These are phyloP conservation scores for Naganishia onofrii DNA, from an alignment of 768 basidiomycete species.

Conservation along the genomic window DNA sequence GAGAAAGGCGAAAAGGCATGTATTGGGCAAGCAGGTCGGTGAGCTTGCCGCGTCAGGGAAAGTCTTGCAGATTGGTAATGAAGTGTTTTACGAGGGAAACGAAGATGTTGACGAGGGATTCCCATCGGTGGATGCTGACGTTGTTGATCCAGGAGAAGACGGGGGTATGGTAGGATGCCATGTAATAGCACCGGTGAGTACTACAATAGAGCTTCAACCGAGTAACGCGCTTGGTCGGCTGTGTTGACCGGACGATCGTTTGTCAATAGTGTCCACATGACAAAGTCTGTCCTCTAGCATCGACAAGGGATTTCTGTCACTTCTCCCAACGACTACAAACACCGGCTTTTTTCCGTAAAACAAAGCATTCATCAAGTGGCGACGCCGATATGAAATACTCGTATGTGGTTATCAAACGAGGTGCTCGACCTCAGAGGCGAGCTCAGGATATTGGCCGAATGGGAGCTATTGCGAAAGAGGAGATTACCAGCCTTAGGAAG, in stretches of 20 bases:
- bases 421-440: slow-evolving; percentile 60
- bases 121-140: slow-evolving; percentile 39
- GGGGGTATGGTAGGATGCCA: slow-evolving; percentile 60
- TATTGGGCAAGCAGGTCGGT: not conserved
- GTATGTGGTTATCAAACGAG: slow-evolving; percentile 83
- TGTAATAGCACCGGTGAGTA: slow-evolving; percentile 80
- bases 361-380: slow-evolving; percentile 79
- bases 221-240: slow-evolving; percentile 30
- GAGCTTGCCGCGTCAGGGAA: not conserved
- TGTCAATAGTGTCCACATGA: slow-evolving; percentile 82
- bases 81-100: slow-evolving; percentile 30
- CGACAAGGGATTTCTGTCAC: slow-evolving; percentile 60
- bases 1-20: slow-evolving; percentile 13
- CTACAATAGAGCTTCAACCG: slow-evolving; percentile 32
- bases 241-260: not conserved
- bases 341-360: slow-evolving; percentile 76
- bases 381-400: slow-evolving; percentile 86
- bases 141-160: slow-evolving; percentile 28
- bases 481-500: slow-evolving; percentile 35
- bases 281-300: slow-evolving; percentile 67
- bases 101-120: slow-evolving; percentile 55
- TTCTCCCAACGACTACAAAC: slow-evolving; percentile 85
- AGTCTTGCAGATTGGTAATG: slow-evolving; percentile 27
- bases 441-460: slow-evolving; percentile 34
- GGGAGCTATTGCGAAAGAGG: slow-evolving; percentile 44